Evolutionary conservation across 2,329 filamentous ascomycete genomes (phyloP).

Genomic region (Aureobasidium sp.): DNA sequence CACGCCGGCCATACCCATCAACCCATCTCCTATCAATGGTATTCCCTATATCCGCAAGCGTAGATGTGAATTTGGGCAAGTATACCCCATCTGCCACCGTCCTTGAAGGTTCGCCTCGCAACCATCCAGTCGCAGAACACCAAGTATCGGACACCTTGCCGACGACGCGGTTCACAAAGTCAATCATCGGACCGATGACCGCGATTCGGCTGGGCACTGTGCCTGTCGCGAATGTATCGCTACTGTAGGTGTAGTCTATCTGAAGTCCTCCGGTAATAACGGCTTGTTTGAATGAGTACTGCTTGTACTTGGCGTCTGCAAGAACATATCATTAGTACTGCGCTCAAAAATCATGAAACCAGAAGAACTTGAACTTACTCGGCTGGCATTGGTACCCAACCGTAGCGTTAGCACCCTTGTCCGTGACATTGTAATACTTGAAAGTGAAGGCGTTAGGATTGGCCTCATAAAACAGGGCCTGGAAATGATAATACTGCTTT

Average conservation of each 20-base stretch:
- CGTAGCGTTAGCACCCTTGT: conserved; percentile 12
- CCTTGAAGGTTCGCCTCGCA: not conserved
- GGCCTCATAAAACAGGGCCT: conserved; percentile 3
- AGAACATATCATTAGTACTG: not conserved
- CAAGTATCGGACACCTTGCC: not conserved
- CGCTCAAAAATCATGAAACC: not conserved
- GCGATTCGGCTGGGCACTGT: not conserved
- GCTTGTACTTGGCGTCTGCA: conserved; percentile 1
- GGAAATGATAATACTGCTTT: conserved; percentile 19
- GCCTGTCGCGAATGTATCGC: not conserved
- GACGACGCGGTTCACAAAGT: not conserved
- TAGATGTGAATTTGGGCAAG: not conserved
- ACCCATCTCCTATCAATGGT: not conserved
- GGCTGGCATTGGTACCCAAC: conserved; percentile 15
- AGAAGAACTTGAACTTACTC: not conserved
- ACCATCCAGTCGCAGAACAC: not conserved
- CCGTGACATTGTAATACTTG: conserved; percentile 16
- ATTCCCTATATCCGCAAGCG: not conserved
- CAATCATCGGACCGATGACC: not conserved
- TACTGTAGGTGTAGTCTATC: not conserved
- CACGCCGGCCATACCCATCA: not conserved
- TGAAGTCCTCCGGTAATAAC: conserved; percentile 13
- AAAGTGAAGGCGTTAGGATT: conserved; percentile 9
- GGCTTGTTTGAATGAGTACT: conserved; percentile 15
- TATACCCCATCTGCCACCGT: not conserved